Base-by-base conservation (phyloP, 208 protist genomes). In the Trypanosoma lewisi region DNA sequence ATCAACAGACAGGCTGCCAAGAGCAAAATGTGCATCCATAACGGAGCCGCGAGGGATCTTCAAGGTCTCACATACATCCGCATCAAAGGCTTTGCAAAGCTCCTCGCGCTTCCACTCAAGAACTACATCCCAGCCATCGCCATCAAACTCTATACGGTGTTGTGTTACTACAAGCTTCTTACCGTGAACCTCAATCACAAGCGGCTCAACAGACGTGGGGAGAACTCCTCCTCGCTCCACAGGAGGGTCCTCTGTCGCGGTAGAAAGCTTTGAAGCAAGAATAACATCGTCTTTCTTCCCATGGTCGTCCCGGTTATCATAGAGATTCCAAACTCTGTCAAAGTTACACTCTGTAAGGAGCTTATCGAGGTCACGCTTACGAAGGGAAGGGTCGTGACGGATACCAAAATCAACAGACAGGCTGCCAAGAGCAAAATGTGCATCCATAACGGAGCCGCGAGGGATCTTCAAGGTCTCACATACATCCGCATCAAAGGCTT, bases 81-180 rank as follows among this genome's bases (percentile, higher is more conserved):
- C 2, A 11, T 65, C 67, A 42, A 86, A 80, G 17, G 74, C 71
- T 0, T 58, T 16, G 4, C 61, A 23, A 17, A 87, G 63, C 4
- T 56, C 68, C 0, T 52, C 45, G 23, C 52, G 69, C 27, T 77
- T 61, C 33, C 65, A 28, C 0, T 58, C 34, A 16, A 82, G 12
- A 2, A 87, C 75, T 3, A 56, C 36, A 1, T 45, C 63, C 77
- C 77, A 86, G n/a, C 62, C 57, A 8, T 72, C 58, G 14, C 83
- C 80, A 4, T 79, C 57, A 34, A 86, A 75, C 27, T 53, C 33
- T 6, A 82, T 73, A 47, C 72, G 62, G 67, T 84, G 83, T 9
- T 49, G 64, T 14, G 70, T 84, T 12, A 75, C 69, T 16, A 74
- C 58, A 21, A 48, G 7, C n/a, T 60, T 39, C 4, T 54, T 30